Base-by-base conservation (phyloP, 345 rosid species). In the Citrus sp. region DNA sequence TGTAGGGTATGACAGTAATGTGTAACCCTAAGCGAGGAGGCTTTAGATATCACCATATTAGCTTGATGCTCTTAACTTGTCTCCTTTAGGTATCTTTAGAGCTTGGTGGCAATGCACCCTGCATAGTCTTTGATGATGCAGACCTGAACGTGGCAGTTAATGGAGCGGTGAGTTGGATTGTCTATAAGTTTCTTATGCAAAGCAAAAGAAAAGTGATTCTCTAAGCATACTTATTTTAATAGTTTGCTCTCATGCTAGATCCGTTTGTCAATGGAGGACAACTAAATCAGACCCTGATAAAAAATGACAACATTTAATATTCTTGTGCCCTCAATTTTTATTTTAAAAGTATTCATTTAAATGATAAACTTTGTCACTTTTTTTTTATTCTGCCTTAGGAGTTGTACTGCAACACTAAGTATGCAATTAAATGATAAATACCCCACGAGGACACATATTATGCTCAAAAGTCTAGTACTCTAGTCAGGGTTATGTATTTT, bases 91-190 rank as follows among this genome's bases (percentile, higher is more conserved):
- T 94, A 66, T 94, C 99, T 81, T 85, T 96, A 80, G 99, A 96
- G 86, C 98, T 96, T 67, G 99, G 98, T 22, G 99, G 99, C 72
- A 94, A 94, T 82, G 99, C 99, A 74, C 99, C 98, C 67, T 96
- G 97, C 88, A 96, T 96, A 79, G 85, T 96, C 78, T 96, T 96
- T 88, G 94, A 96, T 84, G 98, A 92, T 80, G 99, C 99, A 27
- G 92, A 94, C 86, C 67, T 94, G 81, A 95, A 92, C 60, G 98
- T 92, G 67, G 98, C 98, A 66, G 93, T 96, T 46, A 96, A 92
- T 85, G 99, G 98, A 90, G 55, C 92, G n/a, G 99, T 96, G 87
- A 86, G 98, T 89, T 77, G 61, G 21, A 37, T 59, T 27, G 69
- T 68, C n/a, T 71, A 18, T 37, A 46, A 65, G 69, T 19, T 65